A percentile compares a stretch with the other conserved stretches of the same genome.
These are phyloP conservation scores for Lepidopterella palustris DNA, from an alignment of 495 filamentous ascomycete genomes.

Conservation along the genomic window DNA sequence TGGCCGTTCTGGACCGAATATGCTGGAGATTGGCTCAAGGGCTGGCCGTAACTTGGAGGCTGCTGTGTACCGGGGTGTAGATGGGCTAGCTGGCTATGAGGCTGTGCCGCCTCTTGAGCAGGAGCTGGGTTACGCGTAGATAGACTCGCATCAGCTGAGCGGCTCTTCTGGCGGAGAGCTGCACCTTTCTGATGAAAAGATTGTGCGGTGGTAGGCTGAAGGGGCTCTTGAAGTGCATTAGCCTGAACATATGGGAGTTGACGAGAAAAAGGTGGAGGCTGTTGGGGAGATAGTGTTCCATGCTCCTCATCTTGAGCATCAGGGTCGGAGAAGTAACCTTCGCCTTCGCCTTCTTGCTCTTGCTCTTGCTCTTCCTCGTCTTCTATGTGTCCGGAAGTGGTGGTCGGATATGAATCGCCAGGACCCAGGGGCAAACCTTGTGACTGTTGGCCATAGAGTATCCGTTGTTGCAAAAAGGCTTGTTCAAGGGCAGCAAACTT, in stretches of 20 bases:
- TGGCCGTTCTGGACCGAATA: neutral
- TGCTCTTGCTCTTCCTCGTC: neutral
- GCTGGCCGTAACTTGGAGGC: too few relatives aligned
- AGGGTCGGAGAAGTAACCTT: too few relatives aligned
- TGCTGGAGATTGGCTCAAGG: neutral
- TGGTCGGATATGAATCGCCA: conserved; percentile 22
- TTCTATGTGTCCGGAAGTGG: conserved; percentile 8
- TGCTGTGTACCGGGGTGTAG: too few relatives aligned
- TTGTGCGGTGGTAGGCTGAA: neutral
- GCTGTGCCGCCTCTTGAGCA: neutral
- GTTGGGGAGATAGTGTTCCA: neutral
- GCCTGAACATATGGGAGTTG: neutral
- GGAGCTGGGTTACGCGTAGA: neutral
- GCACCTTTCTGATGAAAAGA: neutral
- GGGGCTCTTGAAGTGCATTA: neutral
- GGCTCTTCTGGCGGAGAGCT: neutral
- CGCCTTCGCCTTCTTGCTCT: too few relatives aligned
- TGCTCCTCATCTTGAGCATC: neutral
- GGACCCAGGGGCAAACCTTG: neutral
- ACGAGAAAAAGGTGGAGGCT: neutral
- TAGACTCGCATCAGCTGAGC: neutral
- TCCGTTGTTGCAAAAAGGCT: neutral
- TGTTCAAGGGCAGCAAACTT: neutral
- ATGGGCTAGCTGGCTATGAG: neutral
- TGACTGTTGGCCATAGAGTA: neutral